These are phyloP conservation scores for Luffa aegyptiaca DNA, from an alignment of 306 rosid species.

Conservation along the genomic window DNA sequence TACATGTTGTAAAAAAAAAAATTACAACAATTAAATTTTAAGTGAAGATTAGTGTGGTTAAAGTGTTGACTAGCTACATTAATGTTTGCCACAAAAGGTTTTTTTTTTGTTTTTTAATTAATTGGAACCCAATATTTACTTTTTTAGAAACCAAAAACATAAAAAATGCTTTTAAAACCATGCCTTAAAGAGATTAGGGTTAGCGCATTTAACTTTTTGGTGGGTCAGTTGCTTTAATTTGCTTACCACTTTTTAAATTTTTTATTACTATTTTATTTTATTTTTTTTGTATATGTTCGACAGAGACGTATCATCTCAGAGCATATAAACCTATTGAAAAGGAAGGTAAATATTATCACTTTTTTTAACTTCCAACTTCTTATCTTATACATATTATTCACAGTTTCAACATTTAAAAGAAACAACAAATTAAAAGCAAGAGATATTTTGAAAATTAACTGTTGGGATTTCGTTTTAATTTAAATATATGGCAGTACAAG, in stretches of 20 bases:
- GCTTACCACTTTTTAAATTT: not conserved
- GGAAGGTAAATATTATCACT: constrained; percentile 15
- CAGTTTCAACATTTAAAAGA: not conserved
- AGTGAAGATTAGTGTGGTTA: no score
- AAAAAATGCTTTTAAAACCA: not conserved
- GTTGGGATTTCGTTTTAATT: not conserved
- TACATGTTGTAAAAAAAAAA: no score
- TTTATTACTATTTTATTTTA: not conserved
- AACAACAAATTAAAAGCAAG: not conserved
- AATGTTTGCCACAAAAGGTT: no score
- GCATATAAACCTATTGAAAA: constrained; percentile 22
- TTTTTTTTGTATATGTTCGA: not conserved
- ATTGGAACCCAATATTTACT: no score
- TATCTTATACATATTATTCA: not conserved
- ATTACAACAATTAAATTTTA: no score
- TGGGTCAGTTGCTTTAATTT: not conserved
- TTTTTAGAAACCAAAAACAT: not conserved
- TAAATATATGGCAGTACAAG: constrained; percentile 12
- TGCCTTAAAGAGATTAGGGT: not conserved
- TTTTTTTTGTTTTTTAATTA: no score
- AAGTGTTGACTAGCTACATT: no score
- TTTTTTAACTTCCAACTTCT: not conserved
- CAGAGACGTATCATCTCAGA: constrained; percentile 33
- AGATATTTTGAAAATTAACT: not conserved
- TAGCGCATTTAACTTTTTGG: not conserved